These are phyloP conservation scores for Boletus albobrunnescens DNA, from an alignment of 1,284 basidiomycete species.

Conservation along the genomic window DNA sequence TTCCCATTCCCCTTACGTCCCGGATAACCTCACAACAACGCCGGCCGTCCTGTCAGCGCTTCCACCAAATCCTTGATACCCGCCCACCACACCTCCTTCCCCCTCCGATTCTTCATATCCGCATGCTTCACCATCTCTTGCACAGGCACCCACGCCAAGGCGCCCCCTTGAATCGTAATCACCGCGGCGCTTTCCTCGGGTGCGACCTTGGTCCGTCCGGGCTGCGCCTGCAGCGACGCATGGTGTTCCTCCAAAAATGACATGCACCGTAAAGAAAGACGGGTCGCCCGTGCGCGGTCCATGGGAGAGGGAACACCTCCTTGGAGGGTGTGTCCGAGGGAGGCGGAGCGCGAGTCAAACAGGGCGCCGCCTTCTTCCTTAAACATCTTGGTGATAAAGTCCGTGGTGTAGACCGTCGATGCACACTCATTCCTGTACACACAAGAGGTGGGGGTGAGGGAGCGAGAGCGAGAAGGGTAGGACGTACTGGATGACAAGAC, in stretches of 20 bases:
- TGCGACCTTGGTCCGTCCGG: slow-evolving; percentile 49
- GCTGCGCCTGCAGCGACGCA: slow-evolving; percentile 43
- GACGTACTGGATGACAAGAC: slow-evolving; percentile 82
- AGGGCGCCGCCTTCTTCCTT: slow-evolving; percentile 87
- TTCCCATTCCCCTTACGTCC: background rate
- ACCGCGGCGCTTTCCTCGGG: slow-evolving; percentile 74
- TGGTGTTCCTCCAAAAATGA: slow-evolving; percentile 88
- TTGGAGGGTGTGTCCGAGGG: slow-evolving; percentile 94
- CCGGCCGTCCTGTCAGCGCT: slow-evolving; percentile 60
- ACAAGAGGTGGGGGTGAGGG: background rate
- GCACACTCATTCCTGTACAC: slow-evolving; percentile 77
- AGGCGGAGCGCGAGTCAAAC: slow-evolving; percentile 94
- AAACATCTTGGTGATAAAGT: slow-evolving; percentile 90
- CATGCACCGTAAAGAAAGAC: slow-evolving; percentile 91
- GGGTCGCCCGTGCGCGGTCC: slow-evolving; percentile 88
- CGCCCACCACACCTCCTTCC: slow-evolving; percentile 82
- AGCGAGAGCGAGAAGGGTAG: background rate
- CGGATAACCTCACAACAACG: slow-evolving; percentile 36
- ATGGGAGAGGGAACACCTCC: slow-evolving; percentile 92
- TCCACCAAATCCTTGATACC: slow-evolving; percentile 69
- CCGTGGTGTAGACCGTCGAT: slow-evolving; percentile 87
- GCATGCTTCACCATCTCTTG: slow-evolving; percentile 81
- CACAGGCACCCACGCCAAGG: slow-evolving; percentile 79
- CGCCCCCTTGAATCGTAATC: slow-evolving; percentile 84
- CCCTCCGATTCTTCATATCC: slow-evolving; percentile 87